phyloP scores from a whole-genome alignment of 352 stramenopile species.

The Detonula confervacea region DNA sequence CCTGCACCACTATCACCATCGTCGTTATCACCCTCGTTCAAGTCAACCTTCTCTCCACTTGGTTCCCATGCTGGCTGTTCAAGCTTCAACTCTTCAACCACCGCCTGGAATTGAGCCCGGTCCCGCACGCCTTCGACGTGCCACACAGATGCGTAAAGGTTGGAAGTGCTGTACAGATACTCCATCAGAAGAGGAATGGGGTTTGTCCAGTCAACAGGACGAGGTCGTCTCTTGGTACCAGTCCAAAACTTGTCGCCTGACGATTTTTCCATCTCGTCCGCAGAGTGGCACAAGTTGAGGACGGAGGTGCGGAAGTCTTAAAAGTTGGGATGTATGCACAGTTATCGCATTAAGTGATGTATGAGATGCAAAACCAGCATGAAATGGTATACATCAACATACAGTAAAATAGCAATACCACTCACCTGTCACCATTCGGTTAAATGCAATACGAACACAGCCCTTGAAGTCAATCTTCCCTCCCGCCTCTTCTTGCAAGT shows the following conservation, averaged over 20 bases:
- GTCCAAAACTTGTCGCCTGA: conserved; percentile 97
- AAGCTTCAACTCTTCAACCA: conserved; percentile 53
- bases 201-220: conserved; percentile 61
- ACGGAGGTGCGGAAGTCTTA: conserved; percentile 66
- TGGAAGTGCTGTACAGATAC: conserved; percentile 65
- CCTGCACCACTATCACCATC: conserved; percentile 32
- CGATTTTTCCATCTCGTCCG: conserved; percentile 85
- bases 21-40: conserved; percentile 66
- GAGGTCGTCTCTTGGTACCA: conserved; percentile 90
- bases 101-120: conserved; percentile 51
- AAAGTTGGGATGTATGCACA: not conserved
- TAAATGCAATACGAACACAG: conserved; percentile 64
- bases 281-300: conserved; percentile 61
- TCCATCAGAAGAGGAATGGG: conserved; percentile 62
- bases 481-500: conserved; percentile 58
- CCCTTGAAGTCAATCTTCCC: conserved; percentile 62
- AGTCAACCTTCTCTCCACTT: conserved; percentile 60
- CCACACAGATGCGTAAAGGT: conserved; percentile 63
- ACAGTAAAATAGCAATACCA: no score
- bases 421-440: conserved; percentile 60
- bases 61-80: conserved; percentile 56
- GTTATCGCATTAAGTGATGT: not conserved
- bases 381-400: no score
- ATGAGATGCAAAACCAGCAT: not conserved
- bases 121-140: conserved; percentile 55